Percentiles rank a stretch among this genome's conserved stretches.
phyloP scores from a whole-genome alignment of 2,329 filamentous ascomycete genomes.

The Hypoxylon sp. region DNA sequence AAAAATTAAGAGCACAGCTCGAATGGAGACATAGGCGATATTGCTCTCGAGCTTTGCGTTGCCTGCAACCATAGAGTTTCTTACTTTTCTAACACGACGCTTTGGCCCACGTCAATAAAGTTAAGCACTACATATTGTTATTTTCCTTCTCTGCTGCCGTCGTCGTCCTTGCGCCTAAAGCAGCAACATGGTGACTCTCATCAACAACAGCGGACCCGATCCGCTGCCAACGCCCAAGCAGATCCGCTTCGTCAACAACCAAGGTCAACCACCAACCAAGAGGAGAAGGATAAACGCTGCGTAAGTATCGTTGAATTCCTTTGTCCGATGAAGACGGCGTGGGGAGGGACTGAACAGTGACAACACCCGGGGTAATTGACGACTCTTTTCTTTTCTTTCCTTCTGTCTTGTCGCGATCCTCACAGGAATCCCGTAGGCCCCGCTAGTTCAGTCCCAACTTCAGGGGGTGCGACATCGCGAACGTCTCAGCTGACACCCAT shows the following conservation, averaged over 20 bases:
- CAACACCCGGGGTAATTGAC: conserved; percentile 40
- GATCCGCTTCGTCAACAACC: conserved; percentile 86
- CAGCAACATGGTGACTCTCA: conserved; percentile 62
- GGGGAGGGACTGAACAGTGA: conserved; percentile 32
- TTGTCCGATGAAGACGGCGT: conserved; percentile 32
- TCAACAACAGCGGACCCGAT: conserved; percentile 56
- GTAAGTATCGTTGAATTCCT: conserved; percentile 63
- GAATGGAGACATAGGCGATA: conserved; percentile 28
- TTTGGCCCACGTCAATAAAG: conserved; percentile 4
- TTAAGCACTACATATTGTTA: conserved; percentile 31
- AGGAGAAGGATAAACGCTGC: conserved; percentile 84
- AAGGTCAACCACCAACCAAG: conserved; percentile 85
- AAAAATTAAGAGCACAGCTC: conserved; percentile 37
- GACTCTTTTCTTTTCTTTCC: conserved; percentile 35
- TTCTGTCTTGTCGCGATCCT: conserved; percentile 38
- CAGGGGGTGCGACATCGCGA: conserved; percentile 33
- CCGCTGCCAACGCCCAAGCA: conserved; percentile 66
- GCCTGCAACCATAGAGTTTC: conserved; percentile 24
- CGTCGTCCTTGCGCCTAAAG: conserved; percentile 17
- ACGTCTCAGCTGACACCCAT: conserved; percentile 43
- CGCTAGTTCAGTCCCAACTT: conserved; percentile 40
- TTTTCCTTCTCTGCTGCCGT: conserved; percentile 53
- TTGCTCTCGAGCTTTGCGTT: conserved; percentile 25
- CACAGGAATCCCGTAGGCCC: conserved; percentile 38
- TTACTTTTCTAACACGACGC: conserved; percentile 16